A percentile compares a stretch with the other conserved stretches of the same genome.
phyloP scores from a whole-genome alignment of 2,329 filamentous ascomycete species.

The Sordariomycetes sp. region DNA sequence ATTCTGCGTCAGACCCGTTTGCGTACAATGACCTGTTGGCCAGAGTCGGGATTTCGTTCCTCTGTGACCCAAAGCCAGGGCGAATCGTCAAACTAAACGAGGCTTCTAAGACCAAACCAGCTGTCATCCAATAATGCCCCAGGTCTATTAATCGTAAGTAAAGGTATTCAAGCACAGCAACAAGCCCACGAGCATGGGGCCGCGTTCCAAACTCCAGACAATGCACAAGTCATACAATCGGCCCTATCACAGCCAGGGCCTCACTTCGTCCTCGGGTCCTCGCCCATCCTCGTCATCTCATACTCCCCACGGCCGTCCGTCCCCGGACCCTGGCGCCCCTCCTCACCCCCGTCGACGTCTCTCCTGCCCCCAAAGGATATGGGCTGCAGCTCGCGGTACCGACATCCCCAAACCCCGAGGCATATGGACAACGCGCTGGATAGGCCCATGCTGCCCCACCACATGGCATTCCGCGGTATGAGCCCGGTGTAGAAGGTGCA shows the following conservation, averaged over 20 bases:
- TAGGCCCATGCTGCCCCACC: constrained; percentile 60
- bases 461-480: constrained; percentile 68
- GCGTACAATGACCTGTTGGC: too few species aligned
- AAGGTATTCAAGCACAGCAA: neutral
- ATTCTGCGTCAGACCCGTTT: too few species aligned
- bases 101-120: too few species aligned
- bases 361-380: constrained; percentile 61
- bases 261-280: constrained; percentile 6
- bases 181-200: neutral
- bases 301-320: constrained; percentile 49
- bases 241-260: neutral
- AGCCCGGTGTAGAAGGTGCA: constrained; percentile 69
- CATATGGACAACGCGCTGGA: constrained; percentile 36
- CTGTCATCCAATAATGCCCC: too few species aligned
- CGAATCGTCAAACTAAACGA: too few species aligned
- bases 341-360: constrained; percentile 35
- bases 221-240: constrained; percentile 17
- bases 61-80: too few species aligned
- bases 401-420: constrained; percentile 82
- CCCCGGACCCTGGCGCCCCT: constrained; percentile 38
- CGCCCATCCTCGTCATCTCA: constrained; percentile 51
- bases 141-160: neutral
- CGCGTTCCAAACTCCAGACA: constrained; percentile 18
- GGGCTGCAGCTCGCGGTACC: constrained; percentile 77
- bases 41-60: too few species aligned